Evolutionary conservation across 106 monocot genomes (phyloP).

Genomic region (Ottelia alismoides): DNA sequence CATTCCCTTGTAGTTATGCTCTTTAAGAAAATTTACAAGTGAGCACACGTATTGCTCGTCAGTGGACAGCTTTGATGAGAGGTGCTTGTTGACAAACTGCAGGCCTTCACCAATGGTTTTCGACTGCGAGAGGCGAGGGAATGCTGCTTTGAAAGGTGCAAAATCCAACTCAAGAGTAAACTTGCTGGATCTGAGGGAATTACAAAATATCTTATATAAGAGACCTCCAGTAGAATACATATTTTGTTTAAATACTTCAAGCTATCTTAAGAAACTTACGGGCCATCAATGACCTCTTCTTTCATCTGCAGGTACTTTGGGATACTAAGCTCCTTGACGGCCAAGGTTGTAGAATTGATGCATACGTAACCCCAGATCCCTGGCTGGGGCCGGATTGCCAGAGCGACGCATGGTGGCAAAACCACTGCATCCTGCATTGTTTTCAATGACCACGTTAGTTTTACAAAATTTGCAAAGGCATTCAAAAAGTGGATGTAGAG

Average conservation of each 20-base stretch:
- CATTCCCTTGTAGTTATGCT: slow-evolving; percentile 56
- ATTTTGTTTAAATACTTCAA: neutral
- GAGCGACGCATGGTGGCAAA: slow-evolving; percentile 71
- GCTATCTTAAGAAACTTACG: slow-evolving; percentile 10
- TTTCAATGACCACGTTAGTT: too few relatives aligned
- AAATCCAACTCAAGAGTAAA: slow-evolving; percentile 67
- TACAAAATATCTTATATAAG: slow-evolving; percentile 12
- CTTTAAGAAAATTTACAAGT: slow-evolving; percentile 43
- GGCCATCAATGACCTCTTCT: slow-evolving; percentile 55
- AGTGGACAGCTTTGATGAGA: slow-evolving; percentile 66
- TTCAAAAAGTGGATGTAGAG: neutral
- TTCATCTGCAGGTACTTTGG: slow-evolving; percentile 59
- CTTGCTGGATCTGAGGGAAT: slow-evolving; percentile 15
- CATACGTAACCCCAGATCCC: slow-evolving; percentile 87
- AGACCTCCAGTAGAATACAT: too few relatives aligned
- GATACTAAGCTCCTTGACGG: slow-evolving; percentile 42
- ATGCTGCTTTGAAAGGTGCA: slow-evolving; percentile 67
- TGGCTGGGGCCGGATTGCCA: slow-evolving; percentile 78
- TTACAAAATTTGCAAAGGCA: too few relatives aligned
- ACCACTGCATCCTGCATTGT: slow-evolving; percentile 80
- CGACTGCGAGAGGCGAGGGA: slow-evolving; percentile 51
- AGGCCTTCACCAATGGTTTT: slow-evolving; percentile 73
- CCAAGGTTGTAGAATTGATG: slow-evolving; percentile 32
- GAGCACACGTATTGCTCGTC: slow-evolving; percentile 61
- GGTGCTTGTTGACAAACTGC: slow-evolving; percentile 67